Evolutionary conservation across 2,329 filamentous ascomycete species (phyloP).

Genomic region (Karstenula rhodostoma): DNA sequence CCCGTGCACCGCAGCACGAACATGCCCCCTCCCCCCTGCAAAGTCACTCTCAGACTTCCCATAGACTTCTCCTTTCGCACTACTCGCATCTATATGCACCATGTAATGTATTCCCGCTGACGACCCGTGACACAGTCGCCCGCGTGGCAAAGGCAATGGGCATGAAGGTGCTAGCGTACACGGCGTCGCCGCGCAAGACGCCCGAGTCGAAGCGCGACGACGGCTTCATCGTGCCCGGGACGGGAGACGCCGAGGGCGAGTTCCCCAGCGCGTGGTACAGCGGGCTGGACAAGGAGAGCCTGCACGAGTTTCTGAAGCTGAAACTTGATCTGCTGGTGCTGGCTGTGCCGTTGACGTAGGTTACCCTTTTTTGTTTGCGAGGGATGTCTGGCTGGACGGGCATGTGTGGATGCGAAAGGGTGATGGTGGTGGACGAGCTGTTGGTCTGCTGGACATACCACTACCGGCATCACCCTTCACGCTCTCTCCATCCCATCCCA

Average conservation of each 20-base stretch:
- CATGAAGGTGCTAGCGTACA: slow-evolving; percentile 78
- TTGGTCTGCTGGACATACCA: background rate
- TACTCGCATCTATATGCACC: background rate
- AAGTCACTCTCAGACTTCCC: background rate
- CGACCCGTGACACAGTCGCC: slow-evolving; percentile 52
- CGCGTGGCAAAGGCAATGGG: slow-evolving; percentile 70
- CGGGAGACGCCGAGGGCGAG: slow-evolving; percentile 65
- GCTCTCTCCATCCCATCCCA: background rate
- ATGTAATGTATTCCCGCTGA: background rate
- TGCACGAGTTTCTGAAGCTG: slow-evolving; percentile 63
- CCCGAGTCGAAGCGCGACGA: slow-evolving; percentile 69
- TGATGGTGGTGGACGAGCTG: background rate
- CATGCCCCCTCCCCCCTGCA: background rate
- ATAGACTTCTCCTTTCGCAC: background rate
- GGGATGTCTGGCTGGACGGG: background rate
- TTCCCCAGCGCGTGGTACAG: slow-evolving; percentile 66
- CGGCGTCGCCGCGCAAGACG: slow-evolving; percentile 72
- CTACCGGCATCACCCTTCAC: slow-evolving; percentile 9
- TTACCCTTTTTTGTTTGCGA: background rate
- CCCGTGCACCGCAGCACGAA: background rate
- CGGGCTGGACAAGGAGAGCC: slow-evolving; percentile 59
- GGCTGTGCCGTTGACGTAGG: slow-evolving; percentile 63
- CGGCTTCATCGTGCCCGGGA: slow-evolving; percentile 73
- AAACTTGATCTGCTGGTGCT: slow-evolving; percentile 66
- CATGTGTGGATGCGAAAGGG: background rate